Evolutionary conservation across 2,329 filamentous ascomycete species (phyloP).

Genomic region (Fusarium albidum): DNA sequence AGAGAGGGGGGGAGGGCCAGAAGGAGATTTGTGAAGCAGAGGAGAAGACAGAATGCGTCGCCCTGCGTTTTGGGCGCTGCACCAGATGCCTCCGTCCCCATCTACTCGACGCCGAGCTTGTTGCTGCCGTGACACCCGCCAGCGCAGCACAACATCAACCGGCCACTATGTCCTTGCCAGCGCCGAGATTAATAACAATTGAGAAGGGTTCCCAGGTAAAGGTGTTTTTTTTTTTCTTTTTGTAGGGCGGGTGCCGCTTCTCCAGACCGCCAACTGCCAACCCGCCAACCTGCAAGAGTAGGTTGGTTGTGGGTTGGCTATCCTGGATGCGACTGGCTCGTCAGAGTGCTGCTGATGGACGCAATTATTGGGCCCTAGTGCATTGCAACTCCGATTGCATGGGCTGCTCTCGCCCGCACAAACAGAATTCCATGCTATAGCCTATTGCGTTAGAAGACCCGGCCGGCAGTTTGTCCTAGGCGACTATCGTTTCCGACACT

Average conservation of each 20-base stretch:
- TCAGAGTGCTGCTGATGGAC: constrained; percentile 27
- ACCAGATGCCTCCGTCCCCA: constrained; percentile 3
- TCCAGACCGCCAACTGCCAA: neutral
- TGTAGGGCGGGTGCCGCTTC: neutral
- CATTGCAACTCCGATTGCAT: constrained; percentile 10
- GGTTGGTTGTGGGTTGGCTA: constrained; percentile 7
- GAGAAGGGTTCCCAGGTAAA: neutral
- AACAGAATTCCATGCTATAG: constrained; percentile 11
- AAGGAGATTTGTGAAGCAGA: constrained; percentile 13
- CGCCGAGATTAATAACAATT: constrained; percentile 3
- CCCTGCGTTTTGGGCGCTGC: constrained; percentile 4
- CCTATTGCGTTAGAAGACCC: neutral
- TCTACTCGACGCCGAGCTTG: neutral
- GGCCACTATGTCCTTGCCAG: neutral
- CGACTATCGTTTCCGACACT: constrained; percentile 12
- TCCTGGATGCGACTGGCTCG: constrained; percentile 30
- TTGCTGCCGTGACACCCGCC: constrained; percentile 6
- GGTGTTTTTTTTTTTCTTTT: neutral
- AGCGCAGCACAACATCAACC: neutral
- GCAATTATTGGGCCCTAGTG: constrained; percentile 19
- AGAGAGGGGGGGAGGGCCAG: constrained; percentile 9
- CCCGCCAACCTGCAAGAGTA: constrained; percentile 1
- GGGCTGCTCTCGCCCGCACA: constrained; percentile 7
- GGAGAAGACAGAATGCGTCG: neutral
- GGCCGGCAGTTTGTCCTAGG: neutral